Evolutionary conservation across 2,329 filamentous ascomycete species (phyloP), one percentile per base, ranked within the genome.

Genomic region (Ilyonectria mors-panacis): DNA sequence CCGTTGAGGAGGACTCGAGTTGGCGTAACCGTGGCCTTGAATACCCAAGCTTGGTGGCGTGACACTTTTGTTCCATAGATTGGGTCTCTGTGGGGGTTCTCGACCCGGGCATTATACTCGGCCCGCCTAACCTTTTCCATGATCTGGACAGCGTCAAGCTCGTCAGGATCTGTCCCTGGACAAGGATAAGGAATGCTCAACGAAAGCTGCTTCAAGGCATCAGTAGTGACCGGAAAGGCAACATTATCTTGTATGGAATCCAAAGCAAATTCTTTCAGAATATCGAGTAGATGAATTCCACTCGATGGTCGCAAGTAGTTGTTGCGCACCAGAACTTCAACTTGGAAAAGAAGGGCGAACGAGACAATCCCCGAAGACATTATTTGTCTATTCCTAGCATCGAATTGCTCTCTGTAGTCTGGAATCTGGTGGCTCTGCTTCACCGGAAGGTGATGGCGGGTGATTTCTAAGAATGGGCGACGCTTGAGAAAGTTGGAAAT

Each of bases 271-370:
- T 69, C 45, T 4, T 78, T 75, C 1, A 92, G 80, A 1, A 81
- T 69, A 0, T 80, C 75, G 1, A 89, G 76, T 6, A 93, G 74
- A 1, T 75, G 67, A 0, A 82, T 53, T 0, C 89, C 87, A 1
- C 81, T 86, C 0, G 75, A 71, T 0, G 92, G 91, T 13, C 88
- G 81, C 1, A 94, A 81, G 61, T 87, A 89, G 23, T 87, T 88
- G 70, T 92, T 92, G 72, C 85, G 83, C 0, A 90, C 88, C 6
- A 95, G 79, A 17, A 85, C 86, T 57, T 92, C 86, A 6, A 93
- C 80, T 70, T 93, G 91, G 72, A 89, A 92, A 6, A 88, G 81
- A 1, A 91, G 74, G 0, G 80, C 76, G 68, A 90, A 93, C 1
- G 6, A 87, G 80, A 63, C 39, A 21, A 10, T 64, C 4, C 59